Base-by-base conservation (phyloP, 768 basidiomycete genomes). In the Baorangia bicolor region DNA sequence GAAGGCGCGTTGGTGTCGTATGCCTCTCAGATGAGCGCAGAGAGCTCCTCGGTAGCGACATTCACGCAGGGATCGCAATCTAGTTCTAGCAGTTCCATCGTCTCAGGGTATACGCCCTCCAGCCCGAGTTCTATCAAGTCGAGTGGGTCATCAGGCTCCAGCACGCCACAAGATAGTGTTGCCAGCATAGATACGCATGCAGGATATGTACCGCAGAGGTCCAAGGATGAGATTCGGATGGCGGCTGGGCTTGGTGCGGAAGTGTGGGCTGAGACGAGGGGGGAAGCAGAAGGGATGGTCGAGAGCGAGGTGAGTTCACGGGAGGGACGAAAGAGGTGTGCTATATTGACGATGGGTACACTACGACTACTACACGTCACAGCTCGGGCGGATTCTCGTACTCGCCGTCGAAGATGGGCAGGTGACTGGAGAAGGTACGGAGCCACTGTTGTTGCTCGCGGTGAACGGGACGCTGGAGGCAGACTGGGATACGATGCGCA, bases 161-260 rank as follows among this genome's bases (percentile, higher is more conserved):
- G 40, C 52, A 55, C 58, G 34, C 53, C 59, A 30, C 59, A 50
- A 12, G 54, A 40, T 20, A 66, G 61, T 34, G 38, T 50, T 25
- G 43, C 39, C 23, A 56, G 56, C 18, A 3, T 5, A 20, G 67
- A 62, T 42, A 35, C 37, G 21, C 40, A 37, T 25, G 23, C 50
- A 14, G 51, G 37, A 39, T 47, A 47, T 28, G 33, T 25, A 16
- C 48, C 20, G 7, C 61, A 71, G 27, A 75, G 81, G 49, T 69
- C 83, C 27, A 92, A 90, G 72, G 90, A 92, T 63, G 84, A 88
- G 49, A 79, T 91, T 43, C 81, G 87, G 50, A 81, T 91, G 40
- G 74, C 87, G 27, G 87, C 86, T 9, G 90, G 90, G 16, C 72
- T 92, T 30, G 82, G 83, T 39, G 82, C 83, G 11, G 89, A 91